Percentiles rank a stretch among this genome's conserved stretches.
These are phyloP conservation scores for Danielia reshetovae DNA, from an alignment of 805 yeast genomes.

Conservation along the genomic window DNA sequence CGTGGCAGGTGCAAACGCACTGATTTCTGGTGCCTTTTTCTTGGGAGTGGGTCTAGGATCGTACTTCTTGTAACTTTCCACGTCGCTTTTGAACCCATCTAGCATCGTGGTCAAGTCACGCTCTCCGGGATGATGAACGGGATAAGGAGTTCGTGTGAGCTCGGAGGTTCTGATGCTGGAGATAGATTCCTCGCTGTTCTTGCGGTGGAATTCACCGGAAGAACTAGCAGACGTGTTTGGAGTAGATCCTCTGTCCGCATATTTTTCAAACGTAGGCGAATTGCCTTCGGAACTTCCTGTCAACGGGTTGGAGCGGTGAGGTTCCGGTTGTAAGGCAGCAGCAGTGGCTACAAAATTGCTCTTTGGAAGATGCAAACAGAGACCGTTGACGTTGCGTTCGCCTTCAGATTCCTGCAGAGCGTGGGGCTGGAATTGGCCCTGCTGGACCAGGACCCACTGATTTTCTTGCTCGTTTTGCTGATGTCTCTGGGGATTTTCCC, in stretches of 20 bases:
- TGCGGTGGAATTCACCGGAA: slow-evolving; percentile 2
- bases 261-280: slow-evolving; percentile 3
- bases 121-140: slow-evolving; percentile 4
- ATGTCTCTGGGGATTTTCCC: too few relatives aligned
- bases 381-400: slow-evolving; percentile 12
- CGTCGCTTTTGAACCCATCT: slow-evolving; percentile 26
- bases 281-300: slow-evolving; percentile 1
- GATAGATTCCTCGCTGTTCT: slow-evolving; percentile 12
- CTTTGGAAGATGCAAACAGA: slow-evolving; percentile 11
- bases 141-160: slow-evolving; percentile 9
- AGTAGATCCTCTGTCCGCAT: slow-evolving; percentile 1
- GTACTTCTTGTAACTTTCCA: slow-evolving; percentile 20
- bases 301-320: not conserved
- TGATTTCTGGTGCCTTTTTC: too few relatives aligned
- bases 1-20: slow-evolving; percentile 8
- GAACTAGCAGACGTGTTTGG: slow-evolving; percentile 10
- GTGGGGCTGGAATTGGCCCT: too few relatives aligned
- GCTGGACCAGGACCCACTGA: too few relatives aligned
- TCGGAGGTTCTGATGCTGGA: slow-evolving; percentile 13
- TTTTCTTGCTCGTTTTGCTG: too few relatives aligned
- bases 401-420: too few relatives aligned
- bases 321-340: too few relatives aligned
- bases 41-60: slow-evolving; percentile 14
- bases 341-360: slow-evolving; percentile 3
- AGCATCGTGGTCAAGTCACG: slow-evolving; percentile 22